Base-by-base conservation (phyloP, 192 early-diverging fungal genomes). In the Dispira simplex region DNA sequence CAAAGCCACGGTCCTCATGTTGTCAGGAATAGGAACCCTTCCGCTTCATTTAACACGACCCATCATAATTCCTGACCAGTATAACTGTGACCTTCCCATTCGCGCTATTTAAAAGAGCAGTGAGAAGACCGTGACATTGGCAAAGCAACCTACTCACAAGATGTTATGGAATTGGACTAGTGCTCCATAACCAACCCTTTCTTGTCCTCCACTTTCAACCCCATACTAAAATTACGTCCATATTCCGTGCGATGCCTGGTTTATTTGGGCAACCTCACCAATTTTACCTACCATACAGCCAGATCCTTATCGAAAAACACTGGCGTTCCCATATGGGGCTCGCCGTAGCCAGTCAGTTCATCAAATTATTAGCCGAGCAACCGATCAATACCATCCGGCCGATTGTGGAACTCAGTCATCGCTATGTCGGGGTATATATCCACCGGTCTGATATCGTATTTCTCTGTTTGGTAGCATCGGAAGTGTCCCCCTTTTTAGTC, bases 401-500 rank as follows among this genome's bases (percentile, higher is more conserved):
- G 44, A 46, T 62, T 2, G n/a, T 46, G 20, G 59, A 62, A 8
- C 43, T 62, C n/a, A 62, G 39, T 2, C 23, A 45, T 45, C 59
- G 59, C 13, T 62, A 45, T 43, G 66, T 69, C 21, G 71, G 67
- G 45, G 54, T 68, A 11, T 64, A 79, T 64, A 69, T 71, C 55
- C 57, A 85, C 65, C 77, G 89, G 11, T 75, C 76, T 46, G 82
- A 81, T 54, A 68, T 95, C 51, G 82, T 85, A n/a, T 92, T 88
- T 71, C 70, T 92, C 14, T 83, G 81, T 54, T 75, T 90, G 1
- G 83, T 88, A 11, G 76, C 79, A 16, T 79, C 74, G 52, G 92
- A 95, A 79, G 89, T 89, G 1, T 78, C 90, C 65, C 87, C 91
- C 21, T 73, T 92, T 63, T 75, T 83, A 64, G 85, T 97, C 3